Evolutionary conservation across 1,139 yeast species (phyloP), one percentile per base, ranked within the genome.

Genomic region (Debaryomyces robertsiae): DNA sequence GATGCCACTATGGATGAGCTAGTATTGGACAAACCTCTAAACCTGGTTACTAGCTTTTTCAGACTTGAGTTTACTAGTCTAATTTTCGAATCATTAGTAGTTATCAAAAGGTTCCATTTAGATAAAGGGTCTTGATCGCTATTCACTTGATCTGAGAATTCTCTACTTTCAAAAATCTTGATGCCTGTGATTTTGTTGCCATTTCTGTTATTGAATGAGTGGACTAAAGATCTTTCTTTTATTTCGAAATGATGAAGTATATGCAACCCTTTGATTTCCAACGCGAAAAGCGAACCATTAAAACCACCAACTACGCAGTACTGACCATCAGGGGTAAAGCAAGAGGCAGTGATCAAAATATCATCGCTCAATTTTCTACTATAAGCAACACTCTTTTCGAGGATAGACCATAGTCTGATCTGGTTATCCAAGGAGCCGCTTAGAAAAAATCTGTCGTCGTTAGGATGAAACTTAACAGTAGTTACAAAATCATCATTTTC

Each of bases 371-470:
- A 50, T 46, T 67, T 56, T 24, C 55, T 59, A 16, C 52, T 54
- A 46, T 54, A 73, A 0, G 76, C 64, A 19, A 71, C 63, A 10
- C 52, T 53, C 6, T 57, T 53, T 45, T 90, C 97, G 32, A 91
- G 70, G 27, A 91, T 82, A 2, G 93, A 84, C 95, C 96, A 88
- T 16, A 91, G 64, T 43, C 95, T 65, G n/a, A 88, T 73, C 31
- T 77, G 72, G 47, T 86, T 84, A 56, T 89, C 96, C 47, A 90
- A 69, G 35, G 94, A 84, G 2, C 96, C 95, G 47, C 91, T 83
- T 3, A 86, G 61, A 59, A 91, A 89, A 57, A 90, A 91, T 27
- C 98, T 67, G 57, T 91, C 97, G 63, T 91, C 98, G 2, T 69
- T 69, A 1, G 95, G 95, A 54, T 89, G 96, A 59, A 91, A 91